These are phyloP conservation scores for Ceratocystis albifundus DNA, from an alignment of 2,329 filamentous ascomycete species.

Conservation along the genomic window DNA sequence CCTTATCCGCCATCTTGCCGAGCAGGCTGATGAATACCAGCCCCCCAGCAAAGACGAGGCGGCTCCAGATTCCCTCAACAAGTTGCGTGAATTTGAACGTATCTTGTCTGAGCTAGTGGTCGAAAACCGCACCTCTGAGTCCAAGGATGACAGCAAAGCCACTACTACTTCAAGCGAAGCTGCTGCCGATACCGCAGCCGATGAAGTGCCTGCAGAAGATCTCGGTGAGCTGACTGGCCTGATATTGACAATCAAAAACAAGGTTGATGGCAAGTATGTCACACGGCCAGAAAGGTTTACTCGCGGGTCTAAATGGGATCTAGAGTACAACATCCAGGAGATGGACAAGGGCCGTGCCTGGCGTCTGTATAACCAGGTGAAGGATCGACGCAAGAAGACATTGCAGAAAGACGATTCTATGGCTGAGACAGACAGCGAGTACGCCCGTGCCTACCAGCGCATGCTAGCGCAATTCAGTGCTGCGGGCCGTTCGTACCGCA, in stretches of 20 bases:
- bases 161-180: slow-evolving; percentile 9
- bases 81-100: slow-evolving; percentile 40
- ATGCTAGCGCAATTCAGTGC: slow-evolving; percentile 39
- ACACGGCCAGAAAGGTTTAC: slow-evolving; percentile 45
- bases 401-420: slow-evolving; percentile 28
- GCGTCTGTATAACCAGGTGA: slow-evolving; percentile 45
- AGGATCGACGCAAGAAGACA: slow-evolving; percentile 42
- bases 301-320: slow-evolving; percentile 45
- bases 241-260: slow-evolving; percentile 60
- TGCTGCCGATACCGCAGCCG: background rate
- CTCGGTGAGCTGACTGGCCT: slow-evolving; percentile 48
- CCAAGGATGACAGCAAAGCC: slow-evolving; percentile 4
- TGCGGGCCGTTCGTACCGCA: slow-evolving; percentile 48
- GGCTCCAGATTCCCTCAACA: slow-evolving; percentile 27
- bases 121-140: slow-evolving; percentile 10
- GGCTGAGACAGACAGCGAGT: slow-evolving; percentile 31
- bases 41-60: slow-evolving; percentile 21
- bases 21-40: slow-evolving; percentile 32
- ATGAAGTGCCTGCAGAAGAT: slow-evolving; percentile 3
- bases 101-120: slow-evolving; percentile 41
- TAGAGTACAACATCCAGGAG: slow-evolving; percentile 70
- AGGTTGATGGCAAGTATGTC: slow-evolving; percentile 54
- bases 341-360: slow-evolving; percentile 37
- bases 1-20: slow-evolving; percentile 42
- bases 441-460: slow-evolving; percentile 36